phyloP scores from a whole-genome alignment of 225 moss, liverwort and hornwort genomes.

The Polytrichum formosum region DNA sequence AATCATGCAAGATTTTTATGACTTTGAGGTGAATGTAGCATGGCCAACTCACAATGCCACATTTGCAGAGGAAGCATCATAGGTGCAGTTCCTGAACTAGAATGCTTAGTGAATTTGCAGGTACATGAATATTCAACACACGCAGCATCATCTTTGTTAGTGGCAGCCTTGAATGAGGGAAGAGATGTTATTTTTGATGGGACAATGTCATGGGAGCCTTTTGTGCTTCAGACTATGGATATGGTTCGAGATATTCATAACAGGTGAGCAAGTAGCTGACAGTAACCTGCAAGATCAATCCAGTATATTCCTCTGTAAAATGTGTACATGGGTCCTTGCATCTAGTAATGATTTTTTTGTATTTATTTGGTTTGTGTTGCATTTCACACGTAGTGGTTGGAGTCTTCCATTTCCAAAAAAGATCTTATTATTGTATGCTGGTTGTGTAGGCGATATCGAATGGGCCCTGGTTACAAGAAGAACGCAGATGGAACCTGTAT shows the following conservation, averaged over 20 bases:
- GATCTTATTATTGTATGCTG: background rate
- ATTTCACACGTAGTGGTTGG: background rate
- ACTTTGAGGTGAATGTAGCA: too few species aligned
- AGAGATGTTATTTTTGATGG: slow-evolving; percentile 88
- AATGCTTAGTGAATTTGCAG: slow-evolving; percentile 24
- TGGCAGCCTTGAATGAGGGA: slow-evolving; percentile 84
- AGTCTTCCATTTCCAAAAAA: background rate
- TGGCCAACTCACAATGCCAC: too few species aligned
- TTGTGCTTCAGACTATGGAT: slow-evolving; percentile 76
- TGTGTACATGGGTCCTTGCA: background rate
- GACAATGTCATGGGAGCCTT: slow-evolving; percentile 99
- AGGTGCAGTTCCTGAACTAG: background rate
- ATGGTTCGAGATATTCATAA: slow-evolving; percentile 91
- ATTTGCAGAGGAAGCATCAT: too few species aligned
- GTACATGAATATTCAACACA: slow-evolving; percentile 86
- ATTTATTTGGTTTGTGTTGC: background rate
- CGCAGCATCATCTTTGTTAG: slow-evolving; percentile 81
- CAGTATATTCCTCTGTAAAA: background rate
- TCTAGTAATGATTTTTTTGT: background rate
- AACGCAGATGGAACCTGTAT: slow-evolving; percentile 39
- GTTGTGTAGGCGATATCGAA: slow-evolving; percentile 57
- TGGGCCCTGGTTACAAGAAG: slow-evolving; percentile 75
- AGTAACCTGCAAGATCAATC: background rate
- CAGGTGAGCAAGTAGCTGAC: slow-evolving; percentile 16
- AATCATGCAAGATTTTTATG: too few species aligned